phyloP scores from a whole-genome alignment of 2,329 filamentous ascomycete genomes.

The Colletotrichum plurivorum region DNA sequence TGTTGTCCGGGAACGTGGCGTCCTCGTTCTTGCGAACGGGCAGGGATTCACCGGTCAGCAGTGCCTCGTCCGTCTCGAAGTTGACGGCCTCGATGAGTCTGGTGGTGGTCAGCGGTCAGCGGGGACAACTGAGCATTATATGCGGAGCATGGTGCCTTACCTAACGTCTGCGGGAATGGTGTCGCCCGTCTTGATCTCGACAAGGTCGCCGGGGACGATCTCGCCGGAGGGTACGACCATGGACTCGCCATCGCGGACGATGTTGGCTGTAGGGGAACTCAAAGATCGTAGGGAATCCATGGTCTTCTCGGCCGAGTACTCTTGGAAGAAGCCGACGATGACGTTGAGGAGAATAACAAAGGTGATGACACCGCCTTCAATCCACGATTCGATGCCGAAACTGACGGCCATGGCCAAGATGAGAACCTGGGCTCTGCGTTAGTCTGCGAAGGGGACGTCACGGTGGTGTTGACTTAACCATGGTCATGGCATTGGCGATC shows the following conservation, averaged over 20 bases:
- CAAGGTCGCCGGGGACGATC: conserved; percentile 70
- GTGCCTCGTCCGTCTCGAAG: conserved; percentile 72
- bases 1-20: conserved; percentile 63
- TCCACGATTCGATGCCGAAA: conserved; percentile 65
- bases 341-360: conserved; percentile 67
- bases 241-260: conserved; percentile 64
- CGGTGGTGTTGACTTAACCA: conserved; percentile 57
- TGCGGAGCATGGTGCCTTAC: conserved; percentile 26
- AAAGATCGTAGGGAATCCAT: conserved; percentile 65
- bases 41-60: conserved; percentile 74
- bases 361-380: conserved; percentile 67
- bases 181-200: conserved; percentile 66
- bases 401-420: conserved; percentile 67
- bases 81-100: conserved; percentile 66
- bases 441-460: background rate
- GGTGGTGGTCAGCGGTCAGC: conserved; percentile 53
- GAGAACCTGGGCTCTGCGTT: conserved; percentile 48
- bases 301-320: conserved; percentile 67
- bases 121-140: background rate
- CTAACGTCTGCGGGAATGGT: conserved; percentile 58
- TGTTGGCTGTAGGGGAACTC: conserved; percentile 63
- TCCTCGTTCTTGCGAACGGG: conserved; percentile 69
- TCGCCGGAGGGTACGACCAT: conserved; percentile 65
- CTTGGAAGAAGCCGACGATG: conserved; percentile 67
- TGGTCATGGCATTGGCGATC: conserved; percentile 76